Evolutionary conservation across 2,329 filamentous ascomycete species (phyloP).

Genomic region (Elsinoe australis): DNA sequence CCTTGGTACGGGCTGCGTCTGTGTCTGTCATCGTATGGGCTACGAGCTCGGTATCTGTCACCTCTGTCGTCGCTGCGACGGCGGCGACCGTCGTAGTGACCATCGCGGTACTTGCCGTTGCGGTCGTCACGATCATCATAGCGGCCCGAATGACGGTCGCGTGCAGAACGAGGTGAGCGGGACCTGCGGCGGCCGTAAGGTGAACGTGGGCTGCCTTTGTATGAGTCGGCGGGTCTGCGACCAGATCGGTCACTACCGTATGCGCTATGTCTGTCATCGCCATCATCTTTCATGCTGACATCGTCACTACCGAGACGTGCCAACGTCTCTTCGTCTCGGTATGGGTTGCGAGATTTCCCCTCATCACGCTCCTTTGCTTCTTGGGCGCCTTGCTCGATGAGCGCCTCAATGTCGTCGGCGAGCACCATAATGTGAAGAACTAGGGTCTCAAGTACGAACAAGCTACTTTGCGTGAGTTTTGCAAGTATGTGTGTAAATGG

Average conservation of each 20-base stretch:
- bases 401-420: slow-evolving; percentile 22
- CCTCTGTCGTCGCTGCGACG: slow-evolving; percentile 48
- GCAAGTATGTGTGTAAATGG: too few species aligned
- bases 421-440: too few species aligned
- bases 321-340: slow-evolving; percentile 25
- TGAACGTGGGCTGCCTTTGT: slow-evolving; percentile 24
- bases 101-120: slow-evolving; percentile 4
- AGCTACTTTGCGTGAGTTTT: too few species aligned
- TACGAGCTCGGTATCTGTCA: slow-evolving; percentile 46
- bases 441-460: not conserved
- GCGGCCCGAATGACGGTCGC: too few species aligned
- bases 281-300: slow-evolving; percentile 31
- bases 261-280: slow-evolving; percentile 33
- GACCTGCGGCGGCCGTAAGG: slow-evolving; percentile 22
- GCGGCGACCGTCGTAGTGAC: slow-evolving; percentile 39
- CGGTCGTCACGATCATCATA: slow-evolving; percentile 20
- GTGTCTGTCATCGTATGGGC: slow-evolving; percentile 44
- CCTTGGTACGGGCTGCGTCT: slow-evolving; percentile 59
- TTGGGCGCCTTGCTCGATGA: slow-evolving; percentile 29
- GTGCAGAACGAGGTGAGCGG: slow-evolving; percentile 24
- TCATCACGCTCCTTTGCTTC: slow-evolving; percentile 31
- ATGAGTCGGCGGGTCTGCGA: slow-evolving; percentile 16
- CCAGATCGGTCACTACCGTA: slow-evolving; percentile 27
- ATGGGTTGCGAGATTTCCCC: slow-evolving; percentile 23
- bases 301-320: slow-evolving; percentile 21